Percentiles rank a stretch among this genome's conserved stretches.
Evolutionary conservation across 2,329 filamentous ascomycete genomes (phyloP).

Genomic region (Hypomyces rosellus): DNA sequence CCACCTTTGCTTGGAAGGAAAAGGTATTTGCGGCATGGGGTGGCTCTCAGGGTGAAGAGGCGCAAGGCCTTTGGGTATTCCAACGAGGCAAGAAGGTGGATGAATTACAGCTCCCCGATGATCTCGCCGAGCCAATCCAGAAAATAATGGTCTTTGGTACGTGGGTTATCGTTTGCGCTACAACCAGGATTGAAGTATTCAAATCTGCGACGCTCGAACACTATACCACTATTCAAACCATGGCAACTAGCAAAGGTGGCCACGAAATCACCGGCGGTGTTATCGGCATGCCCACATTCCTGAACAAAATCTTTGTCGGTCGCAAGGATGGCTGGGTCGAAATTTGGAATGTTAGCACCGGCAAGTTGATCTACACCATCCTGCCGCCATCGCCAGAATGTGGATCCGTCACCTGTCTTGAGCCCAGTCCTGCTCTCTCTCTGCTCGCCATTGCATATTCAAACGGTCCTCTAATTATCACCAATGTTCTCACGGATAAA

Average conservation of each 20-base stretch:
- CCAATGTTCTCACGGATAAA: slow-evolving; percentile 75
- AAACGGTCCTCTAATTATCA: slow-evolving; percentile 70
- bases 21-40: slow-evolving; percentile 88
- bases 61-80: slow-evolving; percentile 80
- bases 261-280: slow-evolving; percentile 71
- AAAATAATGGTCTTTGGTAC: slow-evolving; percentile 79
- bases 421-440: slow-evolving; percentile 77
- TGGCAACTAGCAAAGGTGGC: slow-evolving; percentile 49
- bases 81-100: slow-evolving; percentile 81
- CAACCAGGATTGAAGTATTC: slow-evolving; percentile 80
- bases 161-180: slow-evolving; percentile 79
- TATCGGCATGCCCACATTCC: slow-evolving; percentile 84
- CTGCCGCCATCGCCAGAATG: slow-evolving; percentile 65
- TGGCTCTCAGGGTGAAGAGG: slow-evolving; percentile 42
- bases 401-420: slow-evolving; percentile 79
- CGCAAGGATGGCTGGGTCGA: slow-evolving; percentile 84
- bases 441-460: slow-evolving; percentile 84
- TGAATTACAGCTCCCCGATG: slow-evolving; percentile 62
- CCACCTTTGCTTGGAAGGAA: slow-evolving; percentile 81
- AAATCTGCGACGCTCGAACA: slow-evolving; percentile 77
- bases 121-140: slow-evolving; percentile 63
- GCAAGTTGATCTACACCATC: slow-evolving; percentile 85
- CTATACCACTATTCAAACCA: slow-evolving; percentile 73
- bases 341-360: slow-evolving; percentile 95
- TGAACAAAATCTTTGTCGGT: slow-evolving; percentile 93